Percentiles rank a stretch among this genome's conserved stretches.
phyloP scores from a whole-genome alignment of 345 rosid species.

The Linum tenue region DNA sequence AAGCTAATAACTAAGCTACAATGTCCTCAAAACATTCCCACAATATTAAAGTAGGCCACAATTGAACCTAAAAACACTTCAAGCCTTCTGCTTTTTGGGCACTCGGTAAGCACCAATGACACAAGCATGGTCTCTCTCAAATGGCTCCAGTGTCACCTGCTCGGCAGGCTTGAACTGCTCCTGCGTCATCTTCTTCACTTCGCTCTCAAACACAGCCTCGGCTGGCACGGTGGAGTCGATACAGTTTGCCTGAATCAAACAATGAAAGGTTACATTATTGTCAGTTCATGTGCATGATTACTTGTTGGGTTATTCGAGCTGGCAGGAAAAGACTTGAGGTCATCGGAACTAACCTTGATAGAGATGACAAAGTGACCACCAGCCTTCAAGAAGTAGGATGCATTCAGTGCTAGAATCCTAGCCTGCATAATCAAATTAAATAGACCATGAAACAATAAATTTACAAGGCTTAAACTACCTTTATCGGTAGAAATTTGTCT shows the following conservation, averaged over 20 bases:
- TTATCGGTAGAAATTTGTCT: background rate
- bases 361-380: slow-evolving; percentile 98
- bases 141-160: slow-evolving; percentile 91
- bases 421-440: slow-evolving; percentile 41
- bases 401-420: slow-evolving; percentile 86
- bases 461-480: background rate
- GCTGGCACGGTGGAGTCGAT: slow-evolving; percentile 87
- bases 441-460: background rate
- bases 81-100: slow-evolving; percentile 70
- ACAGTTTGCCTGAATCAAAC: slow-evolving; percentile 63
- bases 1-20: background rate
- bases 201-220: slow-evolving; percentile 69
- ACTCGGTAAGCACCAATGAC: slow-evolving; percentile 79
- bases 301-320: too few relatives aligned
- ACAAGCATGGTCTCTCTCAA: slow-evolving; percentile 94
- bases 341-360: slow-evolving; percentile 59
- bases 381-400: slow-evolving; percentile 69
- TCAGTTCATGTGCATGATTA: background rate
- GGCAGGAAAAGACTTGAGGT: too few relatives aligned
- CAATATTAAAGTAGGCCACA: background rate
- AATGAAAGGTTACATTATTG: background rate
- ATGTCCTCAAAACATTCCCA: too few relatives aligned
- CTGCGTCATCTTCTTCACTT: slow-evolving; percentile 74
- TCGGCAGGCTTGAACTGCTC: slow-evolving; percentile 86
- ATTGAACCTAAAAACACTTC: background rate